Percentiles rank a stretch among this genome's conserved stretches.
phyloP scores from a whole-genome alignment of 2,329 filamentous ascomycete genomes.

The Trichoderma semiorbis region DNA sequence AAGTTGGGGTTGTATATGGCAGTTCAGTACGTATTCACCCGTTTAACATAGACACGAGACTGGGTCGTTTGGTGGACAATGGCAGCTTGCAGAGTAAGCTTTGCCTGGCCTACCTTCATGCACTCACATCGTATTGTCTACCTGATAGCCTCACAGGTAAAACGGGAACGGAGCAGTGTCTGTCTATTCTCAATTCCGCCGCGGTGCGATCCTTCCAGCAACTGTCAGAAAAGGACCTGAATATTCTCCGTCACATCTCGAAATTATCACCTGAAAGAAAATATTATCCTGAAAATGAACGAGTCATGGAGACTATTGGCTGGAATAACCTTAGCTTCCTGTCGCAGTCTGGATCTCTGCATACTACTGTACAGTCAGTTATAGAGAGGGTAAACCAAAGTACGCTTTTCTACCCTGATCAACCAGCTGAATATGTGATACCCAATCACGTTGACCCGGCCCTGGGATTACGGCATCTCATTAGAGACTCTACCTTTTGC shows the following conservation, averaged over 20 bases:
- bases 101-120: conserved; percentile 50
- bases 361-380: neutral
- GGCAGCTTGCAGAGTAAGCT: conserved; percentile 51
- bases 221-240: conserved; percentile 1
- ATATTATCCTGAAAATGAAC: neutral
- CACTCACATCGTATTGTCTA: conserved; percentile 49
- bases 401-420: neutral
- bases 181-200: conserved; percentile 47
- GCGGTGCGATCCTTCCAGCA: conserved; percentile 42
- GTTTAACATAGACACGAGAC: conserved; percentile 40
- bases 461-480: neutral
- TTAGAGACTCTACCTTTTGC: neutral
- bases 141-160: conserved; percentile 45
- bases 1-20: neutral
- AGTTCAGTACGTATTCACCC: neutral
- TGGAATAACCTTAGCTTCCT: neutral
- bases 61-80: conserved; percentile 50
- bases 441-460: neutral
- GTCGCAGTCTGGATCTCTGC: neutral
- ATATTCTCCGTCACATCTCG: neutral
- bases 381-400: neutral
- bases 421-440: neutral
- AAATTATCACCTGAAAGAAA: neutral
- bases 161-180: conserved; percentile 54
- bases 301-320: neutral